Conservation (phyloP, 441 rosid species). For the Pelargonium fulgidum region DNA sequence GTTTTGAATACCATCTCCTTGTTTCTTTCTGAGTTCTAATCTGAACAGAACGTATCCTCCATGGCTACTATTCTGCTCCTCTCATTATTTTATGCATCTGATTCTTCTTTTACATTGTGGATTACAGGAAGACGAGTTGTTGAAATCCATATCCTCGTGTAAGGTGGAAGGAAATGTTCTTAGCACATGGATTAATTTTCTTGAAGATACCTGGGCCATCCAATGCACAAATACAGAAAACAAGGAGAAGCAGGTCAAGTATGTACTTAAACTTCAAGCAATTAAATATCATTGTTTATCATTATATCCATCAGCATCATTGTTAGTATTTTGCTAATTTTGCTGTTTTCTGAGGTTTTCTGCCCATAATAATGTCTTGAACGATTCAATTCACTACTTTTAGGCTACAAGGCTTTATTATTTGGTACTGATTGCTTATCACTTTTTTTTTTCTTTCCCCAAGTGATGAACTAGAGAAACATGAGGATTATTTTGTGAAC, state of each 20-base stretch:
- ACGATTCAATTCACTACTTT: too few relatives aligned
- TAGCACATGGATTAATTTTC: slow-evolving; percentile 83
- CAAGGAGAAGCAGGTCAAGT: slow-evolving; percentile 72
- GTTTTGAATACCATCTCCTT: slow-evolving; percentile 32
- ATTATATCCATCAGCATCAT: too few relatives aligned
- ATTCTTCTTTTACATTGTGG: slow-evolving; percentile 22
- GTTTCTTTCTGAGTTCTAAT: slow-evolving; percentile 16
- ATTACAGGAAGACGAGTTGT: slow-evolving; percentile 80
- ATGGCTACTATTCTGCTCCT: slow-evolving; percentile 10
- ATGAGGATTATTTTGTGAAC: slow-evolving; percentile 66
- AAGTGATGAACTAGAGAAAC: slow-evolving; percentile 83
- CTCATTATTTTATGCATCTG: slow-evolving; percentile 14
- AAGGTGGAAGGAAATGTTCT: slow-evolving; percentile 76
- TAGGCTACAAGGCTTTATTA: slow-evolving; percentile 16
- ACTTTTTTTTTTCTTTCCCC: slow-evolving; percentile 25
- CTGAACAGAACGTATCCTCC: background rate
- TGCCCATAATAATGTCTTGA: slow-evolving; percentile 7
- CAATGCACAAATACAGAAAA: slow-evolving; percentile 58
- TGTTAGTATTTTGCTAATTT: too few relatives aligned
- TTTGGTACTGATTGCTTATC: slow-evolving; percentile 24
- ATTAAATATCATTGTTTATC: too few relatives aligned
- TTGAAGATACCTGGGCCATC: slow-evolving; percentile 93
- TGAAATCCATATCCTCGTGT: slow-evolving; percentile 69
- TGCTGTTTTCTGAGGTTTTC: too few relatives aligned
- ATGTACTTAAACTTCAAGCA: slow-evolving; percentile 36